Conservation (phyloP, 1,139 yeast genomes). For the Meyerozyma carpophila region DNA sequence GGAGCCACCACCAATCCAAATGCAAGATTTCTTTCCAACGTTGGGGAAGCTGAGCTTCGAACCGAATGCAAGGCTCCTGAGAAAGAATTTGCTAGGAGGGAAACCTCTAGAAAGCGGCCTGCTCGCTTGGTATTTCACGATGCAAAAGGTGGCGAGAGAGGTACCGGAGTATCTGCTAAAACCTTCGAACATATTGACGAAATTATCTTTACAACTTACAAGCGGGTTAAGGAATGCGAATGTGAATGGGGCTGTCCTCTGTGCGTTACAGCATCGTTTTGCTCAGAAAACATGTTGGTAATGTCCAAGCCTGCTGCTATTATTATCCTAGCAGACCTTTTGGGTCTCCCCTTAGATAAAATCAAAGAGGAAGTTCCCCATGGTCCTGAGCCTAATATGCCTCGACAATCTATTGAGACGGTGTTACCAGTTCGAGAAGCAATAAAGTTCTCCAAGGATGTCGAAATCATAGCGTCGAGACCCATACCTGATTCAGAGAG, state of each 20-base stretch:
- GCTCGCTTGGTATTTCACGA: constrained; percentile 84
- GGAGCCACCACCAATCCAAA: constrained; percentile 33
- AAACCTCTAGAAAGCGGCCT: constrained; percentile 68
- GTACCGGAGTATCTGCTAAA: constrained; percentile 74
- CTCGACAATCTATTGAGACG: constrained; percentile 62
- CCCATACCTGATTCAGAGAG: constrained; percentile 9
- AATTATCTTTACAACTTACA: constrained; percentile 54
- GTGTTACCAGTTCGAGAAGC: constrained; percentile 47
- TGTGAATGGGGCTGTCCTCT: constrained; percentile 89
- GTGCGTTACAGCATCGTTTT: constrained; percentile 74
- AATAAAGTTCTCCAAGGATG: constrained; percentile 54
- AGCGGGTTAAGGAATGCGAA: constrained; percentile 56
- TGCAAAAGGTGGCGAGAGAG: constrained; percentile 69
- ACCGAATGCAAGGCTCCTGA: constrained; percentile 98
- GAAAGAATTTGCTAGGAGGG: constrained; percentile 78
- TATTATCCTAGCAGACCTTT: constrained; percentile 54
- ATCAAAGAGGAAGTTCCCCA: constrained; percentile 41
- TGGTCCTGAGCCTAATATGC: constrained; percentile 86
- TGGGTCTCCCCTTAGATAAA: constrained; percentile 38
- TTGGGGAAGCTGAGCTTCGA: constrained; percentile 60
- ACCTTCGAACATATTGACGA: constrained; percentile 74
- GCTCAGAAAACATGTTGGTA: constrained; percentile 78
- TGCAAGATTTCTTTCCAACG: constrained; percentile 44
- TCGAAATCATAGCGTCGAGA: constrained; percentile 49
- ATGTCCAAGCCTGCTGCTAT: constrained; percentile 83